Percentiles rank a stretch among this genome's conserved stretches.
Conservation (phyloP, 2,329 filamentous ascomycete genomes). For the Phaeosphaeria sp. region DNA sequence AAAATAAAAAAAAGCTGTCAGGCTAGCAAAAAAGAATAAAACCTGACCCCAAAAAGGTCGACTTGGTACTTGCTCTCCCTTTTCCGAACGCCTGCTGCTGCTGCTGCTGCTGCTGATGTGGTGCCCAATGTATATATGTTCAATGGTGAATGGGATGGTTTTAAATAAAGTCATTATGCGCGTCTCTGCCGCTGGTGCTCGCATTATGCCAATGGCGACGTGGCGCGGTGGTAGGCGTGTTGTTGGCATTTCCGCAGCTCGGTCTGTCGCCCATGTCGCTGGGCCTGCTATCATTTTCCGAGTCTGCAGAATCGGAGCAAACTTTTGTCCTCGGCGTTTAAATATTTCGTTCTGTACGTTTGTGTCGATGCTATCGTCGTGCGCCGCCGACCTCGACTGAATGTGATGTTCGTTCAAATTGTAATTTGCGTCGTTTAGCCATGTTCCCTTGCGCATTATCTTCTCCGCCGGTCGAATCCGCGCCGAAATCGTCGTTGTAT, state of each 20-base stretch:
- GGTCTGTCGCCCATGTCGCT: background rate
- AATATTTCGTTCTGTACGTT: background rate
- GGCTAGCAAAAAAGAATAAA: background rate
- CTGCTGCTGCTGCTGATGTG: too few relatives aligned
- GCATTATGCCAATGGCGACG: conserved; percentile 4
- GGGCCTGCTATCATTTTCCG: background rate
- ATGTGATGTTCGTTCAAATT: conserved; percentile 44
- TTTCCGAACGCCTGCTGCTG: background rate
- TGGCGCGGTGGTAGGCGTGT: background rate
- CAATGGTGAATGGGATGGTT: background rate
- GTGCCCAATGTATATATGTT: conserved; percentile 1
- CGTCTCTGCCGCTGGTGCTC: conserved; percentile 1
- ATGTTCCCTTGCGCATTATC: conserved; percentile 58
- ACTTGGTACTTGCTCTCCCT: background rate
- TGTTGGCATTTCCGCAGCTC: background rate
- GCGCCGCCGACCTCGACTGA: conserved; percentile 45
- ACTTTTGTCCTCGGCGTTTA: background rate
- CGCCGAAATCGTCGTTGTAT: conserved; percentile 71
- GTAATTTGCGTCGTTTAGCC: conserved; percentile 45
- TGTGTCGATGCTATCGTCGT: conserved; percentile 36
- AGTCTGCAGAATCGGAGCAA: background rate
- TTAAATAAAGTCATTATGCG: background rate
- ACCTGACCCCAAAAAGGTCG: too few relatives aligned
- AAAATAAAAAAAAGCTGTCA: background rate
- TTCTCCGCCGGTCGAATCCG: conserved; percentile 74